These are phyloP conservation scores for Ceratocystiopsis minuta DNA, from an alignment of 2,329 filamentous ascomycete genomes.

Conservation along the genomic window DNA sequence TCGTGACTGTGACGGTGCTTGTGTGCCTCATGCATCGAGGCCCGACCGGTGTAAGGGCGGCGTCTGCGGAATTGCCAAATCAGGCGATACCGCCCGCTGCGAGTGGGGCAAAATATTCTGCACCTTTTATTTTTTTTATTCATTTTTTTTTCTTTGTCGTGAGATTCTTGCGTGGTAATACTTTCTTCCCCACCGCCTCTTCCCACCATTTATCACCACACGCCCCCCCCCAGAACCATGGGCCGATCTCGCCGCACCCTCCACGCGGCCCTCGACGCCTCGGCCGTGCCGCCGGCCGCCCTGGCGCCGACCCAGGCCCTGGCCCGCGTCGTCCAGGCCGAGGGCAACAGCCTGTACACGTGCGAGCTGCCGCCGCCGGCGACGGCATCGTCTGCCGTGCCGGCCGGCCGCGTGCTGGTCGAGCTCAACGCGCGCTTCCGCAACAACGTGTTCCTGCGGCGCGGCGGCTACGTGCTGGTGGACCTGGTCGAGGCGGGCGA, in stretches of 20 bases:
- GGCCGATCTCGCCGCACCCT: slow-evolving; percentile 59
- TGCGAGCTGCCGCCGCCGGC: slow-evolving; percentile 37
- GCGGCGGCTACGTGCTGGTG: slow-evolving; percentile 71
- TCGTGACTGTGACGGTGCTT: too few species aligned
- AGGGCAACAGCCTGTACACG: slow-evolving; percentile 78
- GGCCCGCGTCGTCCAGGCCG: slow-evolving; percentile 61
- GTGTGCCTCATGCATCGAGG: too few species aligned
- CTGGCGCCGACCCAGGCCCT: slow-evolving; percentile 47
- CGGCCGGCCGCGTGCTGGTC: slow-evolving; percentile 42
- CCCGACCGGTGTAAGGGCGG: too few species aligned
- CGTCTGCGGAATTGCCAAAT: too few species aligned
- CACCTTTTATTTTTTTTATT: too few species aligned
- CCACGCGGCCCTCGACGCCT: slow-evolving; percentile 59
- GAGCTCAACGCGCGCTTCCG: slow-evolving; percentile 71
- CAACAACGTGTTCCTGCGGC: slow-evolving; percentile 84
- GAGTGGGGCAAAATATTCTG: too few species aligned
- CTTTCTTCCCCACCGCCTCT: too few species aligned
- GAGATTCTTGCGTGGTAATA: too few species aligned
- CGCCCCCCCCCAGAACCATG: slow-evolving; percentile 29
- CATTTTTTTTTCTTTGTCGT: too few species aligned
- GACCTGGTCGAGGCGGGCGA: slow-evolving; percentile 38
- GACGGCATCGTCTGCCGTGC: not conserved
- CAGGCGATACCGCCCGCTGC: too few species aligned
- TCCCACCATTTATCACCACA: not conserved
- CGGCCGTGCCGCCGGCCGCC: slow-evolving; percentile 38